Percentiles rank a stretch among this genome's conserved stretches.
These are phyloP conservation scores for Boletellus sp. DNA, from an alignment of 1,284 basidiomycete genomes.

Conservation along the genomic window DNA sequence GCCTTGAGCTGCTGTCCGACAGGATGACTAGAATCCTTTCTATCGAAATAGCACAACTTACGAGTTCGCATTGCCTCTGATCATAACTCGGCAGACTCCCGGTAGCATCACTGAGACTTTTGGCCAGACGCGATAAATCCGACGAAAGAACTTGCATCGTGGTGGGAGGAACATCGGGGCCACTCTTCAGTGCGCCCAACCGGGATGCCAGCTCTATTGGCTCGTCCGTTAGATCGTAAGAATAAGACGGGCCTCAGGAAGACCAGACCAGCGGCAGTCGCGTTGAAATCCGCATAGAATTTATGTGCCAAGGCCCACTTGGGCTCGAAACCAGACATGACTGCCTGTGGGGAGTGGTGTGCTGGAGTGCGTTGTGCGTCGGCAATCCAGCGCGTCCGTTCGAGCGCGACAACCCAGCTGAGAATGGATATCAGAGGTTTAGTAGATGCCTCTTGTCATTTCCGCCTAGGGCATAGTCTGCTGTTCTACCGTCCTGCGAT, in stretches of 20 bases:
- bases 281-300: constrained; percentile 25
- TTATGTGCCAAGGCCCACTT: constrained; percentile 31
- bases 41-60: constrained; percentile 34
- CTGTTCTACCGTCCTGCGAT: neutral
- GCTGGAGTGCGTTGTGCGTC: too few species aligned
- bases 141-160: constrained; percentile 38
- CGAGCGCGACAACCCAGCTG: too few species aligned
- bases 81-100: constrained; percentile 68
- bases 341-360: neutral
- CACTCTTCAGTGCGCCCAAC: constrained; percentile 18
- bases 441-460: too few species aligned
- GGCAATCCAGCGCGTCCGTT: too few species aligned
- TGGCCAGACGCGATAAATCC: constrained; percentile 53
- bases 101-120: constrained; percentile 57
- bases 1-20: constrained; percentile 53
- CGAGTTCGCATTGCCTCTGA: constrained; percentile 66
- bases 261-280: constrained; percentile 23
- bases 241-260: neutral
- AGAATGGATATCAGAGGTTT: too few species aligned
- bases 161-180: constrained; percentile 13
- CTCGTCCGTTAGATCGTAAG: constrained; percentile 13
- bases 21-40: constrained; percentile 10
- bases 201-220: constrained; percentile 26
- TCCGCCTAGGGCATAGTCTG: neutral
- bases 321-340: constrained; percentile 21